These are phyloP conservation scores for Boletus sp. DNA, from an alignment of 1,284 basidiomycete species.

Conservation along the genomic window DNA sequence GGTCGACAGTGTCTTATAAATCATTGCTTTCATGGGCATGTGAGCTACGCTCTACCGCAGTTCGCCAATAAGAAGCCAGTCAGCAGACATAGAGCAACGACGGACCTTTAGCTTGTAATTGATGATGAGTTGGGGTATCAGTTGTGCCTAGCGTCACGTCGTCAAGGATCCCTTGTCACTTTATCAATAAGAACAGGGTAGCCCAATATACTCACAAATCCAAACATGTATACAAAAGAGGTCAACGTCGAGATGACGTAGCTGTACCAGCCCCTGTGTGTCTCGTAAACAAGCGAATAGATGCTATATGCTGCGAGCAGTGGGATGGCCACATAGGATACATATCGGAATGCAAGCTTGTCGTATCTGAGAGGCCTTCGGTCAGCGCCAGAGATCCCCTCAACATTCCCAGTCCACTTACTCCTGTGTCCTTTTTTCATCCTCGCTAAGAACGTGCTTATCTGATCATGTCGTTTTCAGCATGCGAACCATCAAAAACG, in stretches of 20 bases:
- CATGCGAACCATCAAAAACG: conserved; percentile 13
- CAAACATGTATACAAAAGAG: conserved; percentile 93
- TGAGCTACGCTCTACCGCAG: conserved; percentile 75
- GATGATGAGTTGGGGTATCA: conserved; percentile 89
- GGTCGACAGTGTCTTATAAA: conserved; percentile 88
- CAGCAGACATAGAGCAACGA: conserved; percentile 24
- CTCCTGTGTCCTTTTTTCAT: conserved; percentile 98
- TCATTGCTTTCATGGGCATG: conserved; percentile 96
- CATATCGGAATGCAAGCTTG: conserved; percentile 85
- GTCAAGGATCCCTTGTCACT: conserved; percentile 18
- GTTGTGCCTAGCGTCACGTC: conserved; percentile 60
- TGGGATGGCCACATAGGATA: conserved; percentile 84
- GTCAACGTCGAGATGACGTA: conserved; percentile 87
- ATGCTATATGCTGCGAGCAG: conserved; percentile 81
- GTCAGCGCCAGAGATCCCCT: conserved; percentile 22
- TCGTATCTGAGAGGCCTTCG: conserved; percentile 56
- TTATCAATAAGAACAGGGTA: conserved; percentile 1
- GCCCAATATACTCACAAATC: conserved; percentile 67
- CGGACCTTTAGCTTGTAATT: conserved; percentile 92
- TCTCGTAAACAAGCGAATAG: conserved; percentile 87
- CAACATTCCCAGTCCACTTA: conserved; percentile 38
- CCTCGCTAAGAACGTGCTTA: conserved; percentile 89
- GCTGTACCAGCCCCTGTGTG: conserved; percentile 92
- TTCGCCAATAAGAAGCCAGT: conserved; percentile 16
- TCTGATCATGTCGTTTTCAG: conserved; percentile 43